A percentile compares a stretch with the other conserved stretches of the same genome.
Evolutionary conservation across 2,329 filamentous ascomycete species (phyloP).

Genomic region (Colletotrichum incanum): DNA sequence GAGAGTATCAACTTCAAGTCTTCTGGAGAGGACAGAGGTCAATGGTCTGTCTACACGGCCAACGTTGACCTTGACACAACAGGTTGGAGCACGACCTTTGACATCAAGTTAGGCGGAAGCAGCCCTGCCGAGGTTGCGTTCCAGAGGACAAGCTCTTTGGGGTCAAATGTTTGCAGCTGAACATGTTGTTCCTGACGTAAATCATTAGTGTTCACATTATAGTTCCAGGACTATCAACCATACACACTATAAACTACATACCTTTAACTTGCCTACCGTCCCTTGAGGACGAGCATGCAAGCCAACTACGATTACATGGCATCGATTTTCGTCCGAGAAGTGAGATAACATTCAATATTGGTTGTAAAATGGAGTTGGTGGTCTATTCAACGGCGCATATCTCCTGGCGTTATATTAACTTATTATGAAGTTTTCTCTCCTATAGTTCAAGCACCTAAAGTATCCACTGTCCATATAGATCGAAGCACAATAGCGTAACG

Average conservation of each 20-base stretch:
- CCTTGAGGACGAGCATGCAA: not conserved
- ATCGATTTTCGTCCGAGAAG: too few species aligned
- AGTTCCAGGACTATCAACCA: too few species aligned
- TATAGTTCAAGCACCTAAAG: too few species aligned
- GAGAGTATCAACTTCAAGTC: constrained; percentile 33
- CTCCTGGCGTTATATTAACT: too few species aligned
- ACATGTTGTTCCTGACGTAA: not conserved
- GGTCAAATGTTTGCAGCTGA: constrained; percentile 19
- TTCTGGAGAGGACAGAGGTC: constrained; percentile 21
- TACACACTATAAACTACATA: not conserved
- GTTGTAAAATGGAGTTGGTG: too few species aligned
- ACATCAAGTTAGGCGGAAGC: constrained; percentile 33
- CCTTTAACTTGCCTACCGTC: too few species aligned
- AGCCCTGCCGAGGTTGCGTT: constrained; percentile 25
- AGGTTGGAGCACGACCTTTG: constrained; percentile 38
- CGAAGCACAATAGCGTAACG: not conserved
- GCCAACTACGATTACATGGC: too few species aligned
- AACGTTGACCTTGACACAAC: not conserved
- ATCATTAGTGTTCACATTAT: not conserved
- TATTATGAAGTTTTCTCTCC: too few species aligned
- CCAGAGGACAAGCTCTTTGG: constrained; percentile 1
- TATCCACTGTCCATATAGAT: not conserved
- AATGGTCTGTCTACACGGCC: constrained; percentile 37
- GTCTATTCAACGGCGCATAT: too few species aligned
- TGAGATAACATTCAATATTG: too few species aligned